Evolutionary conservation across 164 flowering plant genomes (phyloP), one percentile per base, ranked within the genome.

Genomic region (Taxillus chinensis): DNA sequence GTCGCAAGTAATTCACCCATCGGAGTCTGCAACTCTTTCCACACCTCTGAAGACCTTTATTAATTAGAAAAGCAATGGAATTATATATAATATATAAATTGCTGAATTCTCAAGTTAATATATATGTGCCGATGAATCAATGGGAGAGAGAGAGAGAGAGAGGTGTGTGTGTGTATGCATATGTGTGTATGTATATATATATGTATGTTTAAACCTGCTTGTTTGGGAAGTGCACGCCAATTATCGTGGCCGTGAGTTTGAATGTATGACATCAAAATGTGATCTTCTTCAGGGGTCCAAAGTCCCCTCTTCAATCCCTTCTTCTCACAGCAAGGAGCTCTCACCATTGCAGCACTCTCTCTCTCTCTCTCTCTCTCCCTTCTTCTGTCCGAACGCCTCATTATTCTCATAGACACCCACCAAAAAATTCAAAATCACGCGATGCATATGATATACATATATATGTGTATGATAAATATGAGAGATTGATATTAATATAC

Each of bases 281-380:
- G 40, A 41, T 68, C 71, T 68, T 63, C 71, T 52, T 63, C 54
- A 4, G 67, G 63, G 15, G 62, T 57, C 71, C 71, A 68, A 38
- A 63, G 63, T 6, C 71, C 71, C 54, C 59, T 68, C 59, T 63
- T 68, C 59, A 68, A 4, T 12, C 71, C 67, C 58, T 40, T 43
- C 45, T 68, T 68, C 17, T 63, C 62, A 60, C 67, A 63, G 40
- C 71, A 68, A 41, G 67, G 71, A 57, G 62, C 63, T 59, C 67
- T 62, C 48, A 16, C 66, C 71, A 68, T 12, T 48, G 14, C 1
- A 4, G 12, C 51, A 7, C 55, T 3, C 55, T 0, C 46, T 5
- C 46, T 43, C 46, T 43, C 46, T 43, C 46, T 2, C 46, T 43
- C 45, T 46, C 50, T 46, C 45, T 43, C 45, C 8, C 45, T 46